Conservation (phyloP, 305 asterid species). For the Solanum aculeatissimum region DNA sequence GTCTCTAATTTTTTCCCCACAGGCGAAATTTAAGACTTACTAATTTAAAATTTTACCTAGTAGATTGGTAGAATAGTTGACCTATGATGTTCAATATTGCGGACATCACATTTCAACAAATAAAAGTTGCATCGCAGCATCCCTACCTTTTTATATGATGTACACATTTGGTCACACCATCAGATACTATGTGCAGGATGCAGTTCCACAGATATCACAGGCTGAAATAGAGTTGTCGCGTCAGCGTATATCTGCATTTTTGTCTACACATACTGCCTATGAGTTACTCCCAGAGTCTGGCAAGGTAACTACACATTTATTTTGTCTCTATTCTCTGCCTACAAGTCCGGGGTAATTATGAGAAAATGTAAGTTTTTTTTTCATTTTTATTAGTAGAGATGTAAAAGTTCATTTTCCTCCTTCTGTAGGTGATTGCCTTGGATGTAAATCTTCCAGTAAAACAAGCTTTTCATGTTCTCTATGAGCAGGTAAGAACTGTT, state of each 20-base stretch:
- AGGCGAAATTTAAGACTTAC: background rate
- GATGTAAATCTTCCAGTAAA: conserved; percentile 57
- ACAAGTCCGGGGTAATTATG: background rate
- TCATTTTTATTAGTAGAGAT: background rate
- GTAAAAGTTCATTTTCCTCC: background rate
- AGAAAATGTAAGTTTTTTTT: background rate
- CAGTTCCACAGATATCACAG: conserved; percentile 38
- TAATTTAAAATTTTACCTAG: background rate
- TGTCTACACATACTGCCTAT: conserved; percentile 54
- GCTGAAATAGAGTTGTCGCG: conserved; percentile 47
- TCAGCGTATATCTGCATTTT: conserved; percentile 45
- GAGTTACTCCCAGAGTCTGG: conserved; percentile 76
- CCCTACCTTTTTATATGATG: background rate
- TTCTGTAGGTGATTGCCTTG: conserved; percentile 49
- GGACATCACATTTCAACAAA: background rate
- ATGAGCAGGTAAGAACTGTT: conserved; percentile 48
- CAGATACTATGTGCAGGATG: conserved; percentile 31
- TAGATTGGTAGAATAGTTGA: background rate
- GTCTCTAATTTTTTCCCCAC: background rate
- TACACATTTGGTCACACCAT: background rate
- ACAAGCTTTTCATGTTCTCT: conserved; percentile 63
- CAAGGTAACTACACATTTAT: conserved; percentile 28
- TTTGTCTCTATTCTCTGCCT: background rate
- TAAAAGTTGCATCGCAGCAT: background rate
- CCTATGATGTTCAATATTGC: background rate